Base-by-base conservation (phyloP, 768 basidiomycete genomes). In the Lyophyllum semitale region DNA sequence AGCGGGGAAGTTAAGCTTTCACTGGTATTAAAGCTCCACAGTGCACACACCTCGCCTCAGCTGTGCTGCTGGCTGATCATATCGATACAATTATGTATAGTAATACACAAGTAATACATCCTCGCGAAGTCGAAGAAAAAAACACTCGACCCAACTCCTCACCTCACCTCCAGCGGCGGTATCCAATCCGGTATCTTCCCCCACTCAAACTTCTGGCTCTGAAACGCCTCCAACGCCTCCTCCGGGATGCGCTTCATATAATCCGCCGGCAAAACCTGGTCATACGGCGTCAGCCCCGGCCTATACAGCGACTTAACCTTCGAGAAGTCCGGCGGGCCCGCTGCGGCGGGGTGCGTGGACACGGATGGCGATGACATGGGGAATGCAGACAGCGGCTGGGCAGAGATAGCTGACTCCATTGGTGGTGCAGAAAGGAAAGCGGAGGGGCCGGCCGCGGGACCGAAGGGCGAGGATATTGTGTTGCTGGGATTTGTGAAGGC, bases 161-260 rank as follows among this genome's bases (percentile, higher is more conserved):
- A 85, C 53, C 85, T 73, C 54, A 85, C 63, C 63, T 84, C 81
- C 50, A 81, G 61, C 8, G 88, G 90, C 35, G 89, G 90, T 53
- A 86, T 74, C 84, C 84, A 90, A 54, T 89, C 88, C 1, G 89
- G 89, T 44, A 92, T 77, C 56, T 79, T 79, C 45, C 66, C 85
- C 83, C 82, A 88, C 63, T 83, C 84, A 61, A 91, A 92, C 68
- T 70, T 82, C 51, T 73, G 71, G 18, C 69, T 69, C 58, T 72
- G 64, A 62, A 90, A 91, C 37, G 84, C 84, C 6, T 79, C 78
- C 61, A 75, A 66, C 49, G 74, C 80, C 5, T 62, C 64, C 45
- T 72, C 63, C 2, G 90, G 87, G 23, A 91, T 60, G 18, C 81
- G 66, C 48, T 80, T 70, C 32, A 73, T 55, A 67, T 91, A 92